phyloP scores from a whole-genome alignment of 1,284 basidiomycete species.

The Takashimella tepidaria region DNA sequence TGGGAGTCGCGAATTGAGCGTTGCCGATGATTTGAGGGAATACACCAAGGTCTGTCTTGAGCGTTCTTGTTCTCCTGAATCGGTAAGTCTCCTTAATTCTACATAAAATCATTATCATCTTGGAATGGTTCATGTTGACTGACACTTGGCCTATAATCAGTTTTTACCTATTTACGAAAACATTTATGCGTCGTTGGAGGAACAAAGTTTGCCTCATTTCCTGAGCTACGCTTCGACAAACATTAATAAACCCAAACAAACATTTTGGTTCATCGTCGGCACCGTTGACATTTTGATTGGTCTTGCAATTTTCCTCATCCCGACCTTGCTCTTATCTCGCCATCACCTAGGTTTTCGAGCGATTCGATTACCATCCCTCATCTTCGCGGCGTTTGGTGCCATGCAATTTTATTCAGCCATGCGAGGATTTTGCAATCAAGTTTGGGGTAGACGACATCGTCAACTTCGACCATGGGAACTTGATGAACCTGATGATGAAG shows the following conservation, averaged over 20 bases:
- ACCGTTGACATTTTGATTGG: conserved; percentile 26
- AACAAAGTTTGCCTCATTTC: conserved; percentile 34
- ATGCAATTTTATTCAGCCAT: conserved; percentile 37
- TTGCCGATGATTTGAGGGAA: conserved; percentile 34
- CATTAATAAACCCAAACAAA: conserved; percentile 33
- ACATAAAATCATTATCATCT: no score
- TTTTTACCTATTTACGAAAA: conserved; percentile 38
- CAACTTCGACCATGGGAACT: conserved; percentile 39
- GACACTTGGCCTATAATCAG: conserved; percentile 13
- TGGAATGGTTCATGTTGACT: no score
- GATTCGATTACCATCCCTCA: conserved; percentile 24
- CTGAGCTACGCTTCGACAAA: conserved; percentile 28
- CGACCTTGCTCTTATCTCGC: conserved; percentile 24
- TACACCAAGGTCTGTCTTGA: conserved; percentile 17
- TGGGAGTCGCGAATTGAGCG: conserved; percentile 28
- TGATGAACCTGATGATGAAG: conserved; percentile 26
- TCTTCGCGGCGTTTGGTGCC: conserved; percentile 31
- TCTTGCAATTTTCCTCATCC: conserved; percentile 25
- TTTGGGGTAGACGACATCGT: conserved; percentile 29
- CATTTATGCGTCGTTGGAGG: conserved; percentile 29
- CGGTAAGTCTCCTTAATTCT: conserved; percentile 18
- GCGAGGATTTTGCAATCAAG: conserved; percentile 36
- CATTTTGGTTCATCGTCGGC: conserved; percentile 38
- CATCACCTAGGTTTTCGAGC: conserved; percentile 24
- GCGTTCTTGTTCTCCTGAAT: conserved; percentile 31